Evolutionary conservation across 2,329 filamentous ascomycete genomes (phyloP).

Genomic region (Diaporthe australafricana): DNA sequence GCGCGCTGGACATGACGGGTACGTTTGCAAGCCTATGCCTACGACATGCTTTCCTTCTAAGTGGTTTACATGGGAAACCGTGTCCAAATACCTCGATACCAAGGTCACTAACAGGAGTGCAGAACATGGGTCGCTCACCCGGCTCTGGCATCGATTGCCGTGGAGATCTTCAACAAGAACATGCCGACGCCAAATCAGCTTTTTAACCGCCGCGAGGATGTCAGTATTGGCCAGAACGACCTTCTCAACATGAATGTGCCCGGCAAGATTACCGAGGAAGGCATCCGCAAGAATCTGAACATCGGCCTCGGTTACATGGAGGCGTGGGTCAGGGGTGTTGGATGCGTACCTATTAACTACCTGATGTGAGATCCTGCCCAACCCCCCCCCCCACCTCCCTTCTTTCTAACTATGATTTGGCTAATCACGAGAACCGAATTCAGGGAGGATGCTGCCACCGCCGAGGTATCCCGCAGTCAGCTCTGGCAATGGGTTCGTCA

Average conservation of each 20-base stretch:
- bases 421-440: background rate
- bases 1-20: slow-evolving; percentile 91
- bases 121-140: slow-evolving; percentile 97
- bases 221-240: slow-evolving; percentile 86
- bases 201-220: slow-evolving; percentile 89
- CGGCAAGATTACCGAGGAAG: slow-evolving; percentile 89
- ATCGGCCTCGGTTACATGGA: slow-evolving; percentile 99
- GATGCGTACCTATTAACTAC: slow-evolving; percentile 97
- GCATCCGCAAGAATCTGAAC: slow-evolving; percentile 97
- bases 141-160: slow-evolving; percentile 86
- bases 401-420: too few species aligned
- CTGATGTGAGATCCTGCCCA: slow-evolving; percentile 73
- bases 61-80: background rate
- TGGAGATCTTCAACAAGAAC: slow-evolving; percentile 95
- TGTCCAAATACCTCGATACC: too few species aligned
- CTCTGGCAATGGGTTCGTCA: slow-evolving; percentile 95
- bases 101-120: background rate
- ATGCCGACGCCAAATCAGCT: slow-evolving; percentile 99
- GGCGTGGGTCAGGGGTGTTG: slow-evolving; percentile 93
- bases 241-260: slow-evolving; percentile 98
- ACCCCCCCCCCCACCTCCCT: too few species aligned
- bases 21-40: slow-evolving; percentile 23
- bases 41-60: slow-evolving; percentile 30
- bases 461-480: slow-evolving; percentile 93
- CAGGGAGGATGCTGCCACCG: slow-evolving; percentile 93